Conservation (phyloP, 2,329 filamentous ascomycete species). For the Incumbomyces delicatus region DNA sequence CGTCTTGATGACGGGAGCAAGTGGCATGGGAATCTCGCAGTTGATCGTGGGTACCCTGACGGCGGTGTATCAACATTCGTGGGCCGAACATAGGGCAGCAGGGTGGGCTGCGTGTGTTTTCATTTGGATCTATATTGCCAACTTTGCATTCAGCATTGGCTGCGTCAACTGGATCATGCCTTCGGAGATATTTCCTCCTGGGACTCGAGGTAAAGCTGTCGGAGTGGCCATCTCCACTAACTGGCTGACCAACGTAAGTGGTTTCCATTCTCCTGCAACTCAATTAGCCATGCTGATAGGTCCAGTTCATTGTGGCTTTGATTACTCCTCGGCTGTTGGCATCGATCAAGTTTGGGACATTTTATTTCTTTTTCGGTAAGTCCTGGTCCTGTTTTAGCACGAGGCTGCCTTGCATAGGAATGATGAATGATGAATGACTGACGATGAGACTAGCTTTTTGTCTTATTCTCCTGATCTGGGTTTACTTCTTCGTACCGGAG, state of each 20-base stretch:
- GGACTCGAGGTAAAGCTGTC: constrained; percentile 60
- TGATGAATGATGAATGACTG: no score
- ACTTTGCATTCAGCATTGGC: constrained; percentile 50
- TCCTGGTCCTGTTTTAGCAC: no score
- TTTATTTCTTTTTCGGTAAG: background rate
- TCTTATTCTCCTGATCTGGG: constrained; percentile 10
- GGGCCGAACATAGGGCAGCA: constrained; percentile 47
- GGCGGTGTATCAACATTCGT: constrained; percentile 52
- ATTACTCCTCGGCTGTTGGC: constrained; percentile 31
- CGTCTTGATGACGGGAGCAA: constrained; percentile 40
- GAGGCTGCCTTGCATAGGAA: no score
- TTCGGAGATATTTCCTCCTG: constrained; percentile 64
- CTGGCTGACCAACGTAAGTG: constrained; percentile 30
- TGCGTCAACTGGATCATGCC: constrained; percentile 59
- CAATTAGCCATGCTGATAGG: constrained; percentile 6
- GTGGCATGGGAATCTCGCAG: constrained; percentile 62
- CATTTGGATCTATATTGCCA: constrained; percentile 60
- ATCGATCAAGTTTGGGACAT: background rate
- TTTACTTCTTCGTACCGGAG: constrained; percentile 25
- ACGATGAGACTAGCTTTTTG: constrained; percentile 2
- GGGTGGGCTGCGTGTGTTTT: constrained; percentile 58
- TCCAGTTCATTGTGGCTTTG: no score
- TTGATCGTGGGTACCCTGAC: constrained; percentile 63
- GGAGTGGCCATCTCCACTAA: constrained; percentile 57
- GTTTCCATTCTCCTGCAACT: constrained; percentile 8